Percentiles rank a stretch among this genome's conserved stretches.
Conservation (phyloP, 306 rosid species). For the Sechiopsis laciniata region DNA sequence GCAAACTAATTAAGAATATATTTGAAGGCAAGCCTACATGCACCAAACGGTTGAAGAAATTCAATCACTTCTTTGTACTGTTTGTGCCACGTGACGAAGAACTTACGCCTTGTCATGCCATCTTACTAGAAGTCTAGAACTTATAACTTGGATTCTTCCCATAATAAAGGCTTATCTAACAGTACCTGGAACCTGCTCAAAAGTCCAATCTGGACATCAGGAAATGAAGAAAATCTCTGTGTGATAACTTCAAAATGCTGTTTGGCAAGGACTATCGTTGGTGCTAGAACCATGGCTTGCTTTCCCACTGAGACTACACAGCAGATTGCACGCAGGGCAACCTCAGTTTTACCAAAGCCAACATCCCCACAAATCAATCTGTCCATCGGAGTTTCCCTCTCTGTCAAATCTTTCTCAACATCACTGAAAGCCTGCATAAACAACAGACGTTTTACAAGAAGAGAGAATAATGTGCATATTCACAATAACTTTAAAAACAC, state of each 20-base stretch:
- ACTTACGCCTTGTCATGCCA: not conserved
- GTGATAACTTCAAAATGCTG: constrained; percentile 87
- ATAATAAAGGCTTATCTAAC: not conserved
- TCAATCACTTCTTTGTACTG: not conserved
- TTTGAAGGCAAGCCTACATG: not conserved
- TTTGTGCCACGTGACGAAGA: not conserved
- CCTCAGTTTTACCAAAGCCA: constrained; percentile 98
- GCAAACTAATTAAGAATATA: not conserved
- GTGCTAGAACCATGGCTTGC: constrained; percentile 95
- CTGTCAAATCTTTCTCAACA: constrained; percentile 77
- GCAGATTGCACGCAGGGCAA: constrained; percentile 86
- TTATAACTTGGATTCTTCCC: not conserved
- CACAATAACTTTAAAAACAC: not conserved
- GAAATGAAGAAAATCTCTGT: constrained; percentile 61
- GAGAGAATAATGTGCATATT: not conserved
- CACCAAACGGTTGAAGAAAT: not conserved
- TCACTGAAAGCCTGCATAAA: constrained; percentile 73
- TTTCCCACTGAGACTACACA: constrained; percentile 78
- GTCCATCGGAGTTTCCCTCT: constrained; percentile 90
- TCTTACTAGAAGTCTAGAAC: constrained; percentile 4
- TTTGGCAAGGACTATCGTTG: constrained; percentile 88
- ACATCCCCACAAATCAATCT: constrained; percentile 94
- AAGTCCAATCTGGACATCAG: constrained; percentile 62
- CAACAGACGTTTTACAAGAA: constrained; percentile 20
- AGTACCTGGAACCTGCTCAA: constrained; percentile 93